Evolutionary conservation across 768 basidiomycete species (phyloP), one percentile per base, ranked within the genome.

Genomic region (Antrodiella citrinella): DNA sequence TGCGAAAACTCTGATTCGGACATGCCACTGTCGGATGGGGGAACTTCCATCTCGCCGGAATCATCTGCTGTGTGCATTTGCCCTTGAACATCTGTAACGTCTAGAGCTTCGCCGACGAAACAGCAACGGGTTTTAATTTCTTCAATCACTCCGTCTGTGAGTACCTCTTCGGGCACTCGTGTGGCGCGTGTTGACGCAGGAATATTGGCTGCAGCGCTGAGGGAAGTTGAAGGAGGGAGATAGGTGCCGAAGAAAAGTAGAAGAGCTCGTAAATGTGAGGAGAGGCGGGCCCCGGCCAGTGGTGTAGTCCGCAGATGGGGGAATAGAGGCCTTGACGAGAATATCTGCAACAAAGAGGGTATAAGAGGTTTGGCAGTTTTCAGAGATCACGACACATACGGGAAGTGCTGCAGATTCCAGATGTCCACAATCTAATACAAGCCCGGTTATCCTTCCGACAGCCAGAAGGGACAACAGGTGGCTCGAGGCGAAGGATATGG

Each of bases 391-490:
- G 4, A 20, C 7, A 69, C 87, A 48, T 58, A 95, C 95, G 0
- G 96, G 93, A 19, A 97, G 73, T 3, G 82, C 81, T 3, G 84
- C 85, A 0, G 92, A 89, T 65, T 98, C 96, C 3, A 95, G 74
- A 63, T 95, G 84, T 1, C 96, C 96, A 56, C 84, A 85, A 62
- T 99, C 96, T 2, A 98, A 69, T 1, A 98, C 95, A 12, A 99
- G 78, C 4, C 95, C 96, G 1, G 93, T 94, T 56, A 93, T 86
- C 51, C 90, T 74, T 10, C 96, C 96, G 4, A 83, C 81, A 2
- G 92, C 83, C 53, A 96, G 74, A 12, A 98, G 71, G 3, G 92
- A 80, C 15, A 97, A 77, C 0, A 98, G 69, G 58, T 91, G 91
- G 50, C 90, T 86, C 13, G 90, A 85, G 1, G 89, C 86, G 67